A percentile compares a stretch with the other conserved stretches of the same genome.
Conservation (phyloP, 2,329 filamentous ascomycete species). For the Scytalidium lignicola region DNA sequence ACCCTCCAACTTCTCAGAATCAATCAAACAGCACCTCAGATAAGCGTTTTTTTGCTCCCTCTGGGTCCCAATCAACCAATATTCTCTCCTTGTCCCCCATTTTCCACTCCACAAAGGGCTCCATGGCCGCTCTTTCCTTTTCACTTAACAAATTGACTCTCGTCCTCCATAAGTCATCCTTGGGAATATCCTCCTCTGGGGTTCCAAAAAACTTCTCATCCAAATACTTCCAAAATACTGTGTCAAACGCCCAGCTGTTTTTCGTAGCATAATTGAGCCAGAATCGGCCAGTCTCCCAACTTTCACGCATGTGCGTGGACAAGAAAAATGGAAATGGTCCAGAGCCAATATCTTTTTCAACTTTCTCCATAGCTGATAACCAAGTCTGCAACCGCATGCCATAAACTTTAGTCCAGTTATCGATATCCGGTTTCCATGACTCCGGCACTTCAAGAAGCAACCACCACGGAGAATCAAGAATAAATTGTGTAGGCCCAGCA, state of each 20-base stretch:
- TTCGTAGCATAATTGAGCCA: slow-evolving; percentile 32
- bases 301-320: slow-evolving; percentile 32
- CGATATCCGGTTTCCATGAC: slow-evolving; percentile 26
- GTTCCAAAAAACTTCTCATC: slow-evolving; percentile 31
- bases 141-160: too few species aligned
- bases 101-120: slow-evolving; percentile 27
- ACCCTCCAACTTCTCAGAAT: too few species aligned
- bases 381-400: slow-evolving; percentile 27
- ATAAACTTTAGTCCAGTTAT: slow-evolving; percentile 26
- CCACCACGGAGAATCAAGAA: slow-evolving; percentile 31
- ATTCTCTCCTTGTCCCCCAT: slow-evolving; percentile 18
- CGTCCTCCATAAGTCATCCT: slow-evolving; percentile 21
- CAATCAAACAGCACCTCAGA: too few species aligned
- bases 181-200: slow-evolving; percentile 4
- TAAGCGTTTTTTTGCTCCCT: too few species aligned
- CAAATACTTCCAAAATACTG: slow-evolving; percentile 33
- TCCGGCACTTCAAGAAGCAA: slow-evolving; percentile 27
- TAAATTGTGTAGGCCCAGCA: slow-evolving; percentile 27
- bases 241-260: slow-evolving; percentile 34
- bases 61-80: too few species aligned
- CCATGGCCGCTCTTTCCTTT: slow-evolving; percentile 23
- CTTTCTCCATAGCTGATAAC: slow-evolving; percentile 23
- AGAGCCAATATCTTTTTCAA: slow-evolving; percentile 16
- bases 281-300: slow-evolving; percentile 30
- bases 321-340: slow-evolving; percentile 8